Evolutionary conservation across 108 stramenopile species (phyloP).

Genomic region (Asterionellopsis glacialis): DNA sequence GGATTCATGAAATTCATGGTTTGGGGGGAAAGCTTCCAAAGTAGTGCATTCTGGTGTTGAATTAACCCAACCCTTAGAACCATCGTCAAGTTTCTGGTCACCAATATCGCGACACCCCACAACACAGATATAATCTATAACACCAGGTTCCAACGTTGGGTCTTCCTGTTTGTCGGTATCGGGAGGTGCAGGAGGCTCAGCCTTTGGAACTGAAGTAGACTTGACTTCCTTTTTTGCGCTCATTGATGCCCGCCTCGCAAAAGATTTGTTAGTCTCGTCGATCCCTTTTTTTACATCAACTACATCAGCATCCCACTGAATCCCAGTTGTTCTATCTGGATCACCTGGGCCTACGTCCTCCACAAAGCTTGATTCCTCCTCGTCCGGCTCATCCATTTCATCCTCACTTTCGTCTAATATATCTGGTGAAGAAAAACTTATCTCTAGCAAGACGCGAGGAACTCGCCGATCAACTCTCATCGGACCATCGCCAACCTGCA

Average conservation of each 20-base stretch:
- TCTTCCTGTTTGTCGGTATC: conserved; percentile 40
- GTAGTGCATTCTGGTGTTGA: conserved; percentile 70
- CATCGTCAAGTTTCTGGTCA: conserved; percentile 61
- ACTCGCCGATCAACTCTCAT: conserved; percentile 33
- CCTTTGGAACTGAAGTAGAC: background rate
- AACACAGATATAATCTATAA: conserved; percentile 74
- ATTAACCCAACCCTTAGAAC: conserved; percentile 79
- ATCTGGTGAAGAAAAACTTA: conserved; percentile 44
- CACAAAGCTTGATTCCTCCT: conserved; percentile 4
- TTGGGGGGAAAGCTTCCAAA: conserved; percentile 75
- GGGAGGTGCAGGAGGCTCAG: conserved; percentile 7
- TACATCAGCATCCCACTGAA: background rate
- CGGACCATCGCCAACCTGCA: conserved; percentile 5
- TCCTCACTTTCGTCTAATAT: conserved; percentile 65
- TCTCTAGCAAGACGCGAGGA: conserved; percentile 76
- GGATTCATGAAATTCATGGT: conserved; percentile 63
- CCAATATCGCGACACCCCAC: conserved; percentile 78
- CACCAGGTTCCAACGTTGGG: conserved; percentile 67
- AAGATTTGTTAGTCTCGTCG: conserved; percentile 11
- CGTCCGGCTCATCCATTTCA: conserved; percentile 34
- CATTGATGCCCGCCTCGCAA: conserved; percentile 20
- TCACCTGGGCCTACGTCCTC: background rate
- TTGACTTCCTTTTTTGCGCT: conserved; percentile 14
- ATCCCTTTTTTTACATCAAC: background rate
- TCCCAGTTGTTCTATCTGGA: background rate